These are phyloP conservation scores for Cystobasidium sp. DNA, from an alignment of 1,284 basidiomycete genomes.

Conservation along the genomic window DNA sequence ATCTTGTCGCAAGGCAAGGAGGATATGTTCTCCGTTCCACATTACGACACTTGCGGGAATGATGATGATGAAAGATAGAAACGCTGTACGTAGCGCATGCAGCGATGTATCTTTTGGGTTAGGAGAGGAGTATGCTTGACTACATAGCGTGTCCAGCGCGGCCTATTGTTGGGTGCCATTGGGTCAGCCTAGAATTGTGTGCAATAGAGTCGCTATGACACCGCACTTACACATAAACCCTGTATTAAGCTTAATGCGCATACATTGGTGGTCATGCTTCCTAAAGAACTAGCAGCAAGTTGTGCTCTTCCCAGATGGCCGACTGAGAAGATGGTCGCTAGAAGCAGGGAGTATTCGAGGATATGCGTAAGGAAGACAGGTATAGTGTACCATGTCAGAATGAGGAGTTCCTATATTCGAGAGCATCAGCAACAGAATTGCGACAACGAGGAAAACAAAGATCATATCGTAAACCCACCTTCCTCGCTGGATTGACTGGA, in stretches of 20 bases:
- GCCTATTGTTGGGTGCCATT: constrained; percentile 37
- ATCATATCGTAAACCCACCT: no score
- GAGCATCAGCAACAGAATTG: not conserved
- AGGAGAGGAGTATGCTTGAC: constrained; percentile 51
- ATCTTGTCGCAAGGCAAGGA: constrained; percentile 81
- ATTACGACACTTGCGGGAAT: constrained; percentile 51
- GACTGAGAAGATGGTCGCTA: constrained; percentile 48
- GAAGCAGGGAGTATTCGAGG: constrained; percentile 47
- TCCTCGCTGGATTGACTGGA: constrained; percentile 18
- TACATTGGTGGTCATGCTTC: constrained; percentile 51
- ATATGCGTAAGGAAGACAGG: constrained; percentile 46
- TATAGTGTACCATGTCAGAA: constrained; percentile 43
- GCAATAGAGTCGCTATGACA: no score
- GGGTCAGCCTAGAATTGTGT: not conserved
- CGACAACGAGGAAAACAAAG: no score
- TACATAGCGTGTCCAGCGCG: constrained; percentile 53
- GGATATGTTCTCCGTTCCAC: constrained; percentile 59
- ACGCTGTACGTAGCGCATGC: constrained; percentile 50
- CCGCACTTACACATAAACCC: constrained; percentile 42
- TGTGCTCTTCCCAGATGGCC: constrained; percentile 53
- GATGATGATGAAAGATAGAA: constrained; percentile 47
- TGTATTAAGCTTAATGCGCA: constrained; percentile 49
- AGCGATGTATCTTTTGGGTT: constrained; percentile 48
- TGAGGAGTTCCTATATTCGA: constrained; percentile 32
- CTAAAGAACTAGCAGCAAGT: constrained; percentile 50